phyloP scores from a whole-genome alignment of 176 grass and related monocot species.

The Oryza nivara region DNA sequence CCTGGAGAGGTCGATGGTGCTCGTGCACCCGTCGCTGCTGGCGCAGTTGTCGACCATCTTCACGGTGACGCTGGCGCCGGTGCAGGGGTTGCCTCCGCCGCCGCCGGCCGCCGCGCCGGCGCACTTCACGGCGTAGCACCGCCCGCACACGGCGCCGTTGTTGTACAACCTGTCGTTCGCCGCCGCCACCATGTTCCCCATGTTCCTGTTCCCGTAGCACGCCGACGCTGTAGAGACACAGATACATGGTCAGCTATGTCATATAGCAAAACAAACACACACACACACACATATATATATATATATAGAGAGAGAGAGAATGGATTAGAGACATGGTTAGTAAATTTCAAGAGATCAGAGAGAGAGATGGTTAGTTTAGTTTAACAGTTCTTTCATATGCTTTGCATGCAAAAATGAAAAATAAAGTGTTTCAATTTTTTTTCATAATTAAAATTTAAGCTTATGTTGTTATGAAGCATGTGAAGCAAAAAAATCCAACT shows the following conservation, averaged over 20 bases:
- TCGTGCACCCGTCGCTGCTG: slow-evolving; percentile 12
- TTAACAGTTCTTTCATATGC: too few species aligned
- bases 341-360: too few species aligned
- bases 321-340: too few species aligned
- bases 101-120: neutral
- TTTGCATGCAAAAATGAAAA: too few species aligned
- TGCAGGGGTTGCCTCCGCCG: slow-evolving; percentile 29
- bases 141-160: slow-evolving; percentile 31
- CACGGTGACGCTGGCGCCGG: slow-evolving; percentile 9
- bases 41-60: slow-evolving; percentile 37
- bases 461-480: too few species aligned
- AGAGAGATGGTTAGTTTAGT: too few species aligned
- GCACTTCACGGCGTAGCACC: slow-evolving; percentile 15
- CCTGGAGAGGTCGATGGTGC: slow-evolving; percentile 40
- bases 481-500: too few species aligned
- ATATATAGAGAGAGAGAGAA: too few species aligned
- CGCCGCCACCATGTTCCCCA: slow-evolving; percentile 26
- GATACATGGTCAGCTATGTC: neutral
- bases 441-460: too few species aligned
- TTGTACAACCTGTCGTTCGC: slow-evolving; percentile 30
- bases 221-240: neutral
- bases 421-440: too few species aligned
- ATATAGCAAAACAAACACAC: neutral
- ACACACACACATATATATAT: too few species aligned
- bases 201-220: slow-evolving; percentile 1